Percentiles rank a stretch among this genome's conserved stretches.
Evolutionary conservation across 164 flowering plant species (phyloP).

Genomic region (Tetracentron sinense): DNA sequence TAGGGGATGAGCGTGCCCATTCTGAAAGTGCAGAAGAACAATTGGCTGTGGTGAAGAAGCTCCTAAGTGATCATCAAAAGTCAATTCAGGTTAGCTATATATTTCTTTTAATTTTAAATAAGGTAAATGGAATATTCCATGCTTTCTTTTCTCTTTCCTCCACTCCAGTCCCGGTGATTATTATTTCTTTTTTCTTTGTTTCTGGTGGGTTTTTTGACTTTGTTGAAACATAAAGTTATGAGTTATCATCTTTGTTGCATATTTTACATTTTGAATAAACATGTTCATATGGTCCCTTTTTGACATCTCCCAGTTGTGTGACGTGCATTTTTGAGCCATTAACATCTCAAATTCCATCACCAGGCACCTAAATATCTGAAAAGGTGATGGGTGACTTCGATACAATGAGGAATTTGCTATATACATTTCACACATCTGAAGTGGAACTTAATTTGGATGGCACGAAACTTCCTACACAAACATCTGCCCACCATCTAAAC

Average conservation of each 20-base stretch:
- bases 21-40: constrained; percentile 43
- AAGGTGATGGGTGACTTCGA: not conserved
- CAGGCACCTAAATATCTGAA: too few species aligned
- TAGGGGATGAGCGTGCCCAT: constrained; percentile 45
- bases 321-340: too few species aligned
- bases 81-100: constrained; percentile 32
- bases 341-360: too few species aligned
- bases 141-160: not conserved
- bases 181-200: not conserved
- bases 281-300: too few species aligned
- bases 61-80: constrained; percentile 40
- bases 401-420: not conserved
- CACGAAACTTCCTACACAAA: not conserved
- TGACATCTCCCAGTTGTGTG: not conserved
- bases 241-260: not conserved
- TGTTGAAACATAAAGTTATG: not conserved
- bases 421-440: too few species aligned
- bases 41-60: constrained; percentile 29
- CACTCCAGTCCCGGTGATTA: not conserved
- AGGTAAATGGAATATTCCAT: not conserved
- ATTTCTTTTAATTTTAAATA: constrained; percentile 1
- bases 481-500: not conserved
- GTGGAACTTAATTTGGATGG: not conserved
- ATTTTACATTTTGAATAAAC: too few species aligned
- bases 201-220: not conserved